A percentile compares a stretch with the other conserved stretches of the same genome.
Evolutionary conservation across 139 green algal species (phyloP).

Genomic region (Auxenochlorella pyrenoidosa): DNA sequence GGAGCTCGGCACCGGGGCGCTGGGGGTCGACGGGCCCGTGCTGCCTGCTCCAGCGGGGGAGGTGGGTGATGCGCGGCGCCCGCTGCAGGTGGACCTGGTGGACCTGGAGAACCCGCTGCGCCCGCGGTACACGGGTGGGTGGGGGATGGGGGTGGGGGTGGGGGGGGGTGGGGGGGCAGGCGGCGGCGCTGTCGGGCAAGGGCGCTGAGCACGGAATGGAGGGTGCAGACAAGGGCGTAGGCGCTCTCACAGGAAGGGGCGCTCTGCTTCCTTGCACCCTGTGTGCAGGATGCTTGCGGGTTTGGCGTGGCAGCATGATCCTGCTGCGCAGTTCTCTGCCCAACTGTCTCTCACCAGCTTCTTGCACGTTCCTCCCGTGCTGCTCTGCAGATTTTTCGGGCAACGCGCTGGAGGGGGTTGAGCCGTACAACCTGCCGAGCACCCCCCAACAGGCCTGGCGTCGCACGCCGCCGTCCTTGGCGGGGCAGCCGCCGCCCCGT

Average conservation of each 20-base stretch:
- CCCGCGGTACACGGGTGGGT: constrained; percentile 20
- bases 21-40: neutral
- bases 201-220: neutral
- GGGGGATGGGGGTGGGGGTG: neutral
- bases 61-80: too few relatives aligned
- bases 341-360: too few relatives aligned
- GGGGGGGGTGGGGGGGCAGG: neutral
- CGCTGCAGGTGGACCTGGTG: constrained; percentile 9
- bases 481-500: neutral
- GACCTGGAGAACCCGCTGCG: constrained; percentile 28
- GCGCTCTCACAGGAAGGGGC: too few relatives aligned
- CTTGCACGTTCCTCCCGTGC: neutral
- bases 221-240: too few relatives aligned
- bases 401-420: constrained; percentile 6
- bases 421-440: neutral
- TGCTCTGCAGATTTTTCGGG: constrained; percentile 4
- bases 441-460: neutral
- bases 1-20: neutral
- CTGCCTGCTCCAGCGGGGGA: too few relatives aligned
- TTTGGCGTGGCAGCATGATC: too few relatives aligned
- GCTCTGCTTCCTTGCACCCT: too few relatives aligned
- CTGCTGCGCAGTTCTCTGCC: neutral
- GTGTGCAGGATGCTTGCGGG: neutral
- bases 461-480: neutral
- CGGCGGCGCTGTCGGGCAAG: neutral